phyloP scores from a whole-genome alignment of 202 grass and related monocot species.

The Elaeis oleifera region DNA sequence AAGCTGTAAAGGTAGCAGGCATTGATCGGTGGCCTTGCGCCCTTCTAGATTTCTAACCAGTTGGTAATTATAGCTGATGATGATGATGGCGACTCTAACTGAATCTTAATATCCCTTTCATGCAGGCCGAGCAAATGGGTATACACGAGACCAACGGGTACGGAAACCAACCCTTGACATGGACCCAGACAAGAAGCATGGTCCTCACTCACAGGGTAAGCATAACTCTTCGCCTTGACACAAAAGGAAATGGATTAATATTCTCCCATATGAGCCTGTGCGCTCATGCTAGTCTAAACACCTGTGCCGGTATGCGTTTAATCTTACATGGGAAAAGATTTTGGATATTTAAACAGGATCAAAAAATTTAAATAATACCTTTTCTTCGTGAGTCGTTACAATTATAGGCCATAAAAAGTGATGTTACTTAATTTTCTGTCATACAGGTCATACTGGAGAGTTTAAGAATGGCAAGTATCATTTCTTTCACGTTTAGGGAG shows the following conservation, averaged over 20 bases:
- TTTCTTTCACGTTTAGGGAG: slow-evolving; percentile 92
- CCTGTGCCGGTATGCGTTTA: no score
- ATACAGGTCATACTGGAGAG: slow-evolving; percentile 68
- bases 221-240: background rate
- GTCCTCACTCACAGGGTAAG: slow-evolving; percentile 49
- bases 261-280: background rate
- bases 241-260: no score
- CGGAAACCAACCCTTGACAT: slow-evolving; percentile 58
- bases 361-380: no score
- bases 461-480: slow-evolving; percentile 84
- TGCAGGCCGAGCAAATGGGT: slow-evolving; percentile 66
- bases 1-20: slow-evolving; percentile 41
- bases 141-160: slow-evolving; percentile 33
- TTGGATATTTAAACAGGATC: no score
- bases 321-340: no score
- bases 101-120: background rate
- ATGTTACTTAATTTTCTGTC: background rate
- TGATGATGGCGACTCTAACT: no score
- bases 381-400: no score
- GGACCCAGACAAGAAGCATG: slow-evolving; percentile 71
- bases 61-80: no score
- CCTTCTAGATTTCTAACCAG: no score
- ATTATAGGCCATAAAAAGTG: slow-evolving; percentile 3
- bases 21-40: no score
- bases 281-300: background rate